phyloP scores from a whole-genome alignment of 257 asterid genomes.

The Jacaranda mimosifolia region DNA sequence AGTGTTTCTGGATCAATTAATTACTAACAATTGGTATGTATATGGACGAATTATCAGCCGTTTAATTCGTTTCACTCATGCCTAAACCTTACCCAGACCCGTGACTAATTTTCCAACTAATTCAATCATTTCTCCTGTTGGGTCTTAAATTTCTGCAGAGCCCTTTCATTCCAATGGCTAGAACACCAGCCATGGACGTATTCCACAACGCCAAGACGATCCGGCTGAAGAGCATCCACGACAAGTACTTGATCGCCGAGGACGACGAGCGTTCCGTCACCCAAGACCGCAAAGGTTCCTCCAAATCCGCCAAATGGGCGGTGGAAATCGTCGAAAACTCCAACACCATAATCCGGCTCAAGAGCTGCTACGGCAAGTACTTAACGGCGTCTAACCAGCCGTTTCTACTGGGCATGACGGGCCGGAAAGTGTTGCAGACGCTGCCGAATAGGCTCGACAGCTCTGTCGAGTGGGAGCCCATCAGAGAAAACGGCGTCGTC shows the following conservation, averaged over 20 bases:
- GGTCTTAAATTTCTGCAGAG: conserved; percentile 29
- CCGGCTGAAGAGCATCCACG: conserved; percentile 66
- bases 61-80: not conserved
- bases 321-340: conserved; percentile 60
- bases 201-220: conserved; percentile 71
- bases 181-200: conserved; percentile 67
- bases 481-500: conserved; percentile 66
- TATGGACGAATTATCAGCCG: no score
- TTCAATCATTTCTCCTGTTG: not conserved
- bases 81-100: not conserved
- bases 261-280: conserved; percentile 73
- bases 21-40: no score
- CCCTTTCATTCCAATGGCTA: conserved; percentile 21
- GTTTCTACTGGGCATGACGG: conserved; percentile 83
- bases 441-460: conserved; percentile 74
- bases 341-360: conserved; percentile 58
- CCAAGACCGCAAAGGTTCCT: conserved; percentile 64
- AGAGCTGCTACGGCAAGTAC: conserved; percentile 73
- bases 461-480: conserved; percentile 96
- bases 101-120: not conserved
- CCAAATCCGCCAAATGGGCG: conserved; percentile 64
- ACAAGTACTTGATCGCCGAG: conserved; percentile 70
- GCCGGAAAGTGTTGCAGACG: conserved; percentile 76
- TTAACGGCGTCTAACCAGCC: conserved; percentile 73
- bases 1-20: no score